These are phyloP conservation scores for Trichoderma semiorbis DNA, from an alignment of 2,329 filamentous ascomycete species.

Conservation along the genomic window DNA sequence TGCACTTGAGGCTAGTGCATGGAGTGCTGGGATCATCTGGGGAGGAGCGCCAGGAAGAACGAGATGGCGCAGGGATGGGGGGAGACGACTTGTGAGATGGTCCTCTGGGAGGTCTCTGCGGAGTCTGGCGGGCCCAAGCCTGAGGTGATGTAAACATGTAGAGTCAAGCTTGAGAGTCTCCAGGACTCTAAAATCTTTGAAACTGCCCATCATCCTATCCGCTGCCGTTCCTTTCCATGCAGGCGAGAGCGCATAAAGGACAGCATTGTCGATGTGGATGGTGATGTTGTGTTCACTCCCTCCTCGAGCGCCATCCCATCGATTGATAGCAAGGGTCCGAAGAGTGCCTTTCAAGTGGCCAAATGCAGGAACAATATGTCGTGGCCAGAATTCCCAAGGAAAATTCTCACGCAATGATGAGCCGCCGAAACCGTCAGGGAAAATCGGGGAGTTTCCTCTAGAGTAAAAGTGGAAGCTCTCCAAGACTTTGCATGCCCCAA, in stretches of 20 bases:
- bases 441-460: not conserved
- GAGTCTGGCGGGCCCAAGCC: not conserved
- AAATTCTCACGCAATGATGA: not conserved
- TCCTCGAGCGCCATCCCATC: slow-evolving; percentile 4
- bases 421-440: not conserved
- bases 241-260: not conserved
- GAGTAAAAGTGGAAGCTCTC: slow-evolving; percentile 1
- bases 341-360: not conserved
- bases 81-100: not conserved
- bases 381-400: not conserved
- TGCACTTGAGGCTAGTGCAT: not conserved
- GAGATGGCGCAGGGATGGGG: not conserved
- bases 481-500: not conserved
- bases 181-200: not conserved
- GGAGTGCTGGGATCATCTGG: slow-evolving; percentile 4
- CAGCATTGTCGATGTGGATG: not conserved
- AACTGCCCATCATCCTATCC: not conserved
- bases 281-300: not conserved
- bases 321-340: not conserved
- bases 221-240: not conserved
- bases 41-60: slow-evolving; percentile 2
- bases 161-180: slow-evolving; percentile 15
- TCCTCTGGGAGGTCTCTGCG: not conserved
- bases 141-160: not conserved
- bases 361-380: slow-evolving; percentile 12